Conservation (phyloP, 1,284 basidiomycete genomes). For the Tylopilus sp. region DNA sequence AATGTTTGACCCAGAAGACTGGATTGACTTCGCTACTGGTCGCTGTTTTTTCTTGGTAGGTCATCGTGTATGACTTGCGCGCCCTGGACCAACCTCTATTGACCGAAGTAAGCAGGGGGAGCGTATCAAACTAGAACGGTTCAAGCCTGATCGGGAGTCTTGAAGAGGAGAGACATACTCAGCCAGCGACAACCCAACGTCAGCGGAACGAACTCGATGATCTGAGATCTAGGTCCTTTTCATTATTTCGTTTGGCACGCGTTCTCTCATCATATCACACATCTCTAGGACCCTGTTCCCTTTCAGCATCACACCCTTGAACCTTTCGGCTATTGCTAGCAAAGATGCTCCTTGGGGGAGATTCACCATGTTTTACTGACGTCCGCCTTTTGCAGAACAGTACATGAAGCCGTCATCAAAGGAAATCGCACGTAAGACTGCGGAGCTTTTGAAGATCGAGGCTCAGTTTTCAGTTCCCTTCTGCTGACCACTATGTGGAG, state of each 20-base stretch:
- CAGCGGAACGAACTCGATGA: neutral
- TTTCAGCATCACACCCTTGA: neutral
- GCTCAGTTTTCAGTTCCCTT: neutral
- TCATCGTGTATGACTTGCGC: neutral
- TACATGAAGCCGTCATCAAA: neutral
- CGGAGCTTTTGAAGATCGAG: neutral
- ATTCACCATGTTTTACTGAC: neutral
- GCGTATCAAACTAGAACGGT: neutral
- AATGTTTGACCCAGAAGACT: neutral
- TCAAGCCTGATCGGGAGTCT: neutral
- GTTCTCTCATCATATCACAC: conserved; percentile 11
- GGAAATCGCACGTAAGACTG: neutral
- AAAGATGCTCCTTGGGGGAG: neutral
- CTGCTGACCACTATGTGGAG: neutral
- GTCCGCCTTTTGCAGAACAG: no score
- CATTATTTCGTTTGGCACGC: conserved; percentile 10
- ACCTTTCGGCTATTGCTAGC: neutral
- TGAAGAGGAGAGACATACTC: neutral
- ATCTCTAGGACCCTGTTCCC: conserved; percentile 1
- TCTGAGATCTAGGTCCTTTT: conserved; percentile 19
- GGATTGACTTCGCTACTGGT: neutral
- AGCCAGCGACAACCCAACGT: neutral
- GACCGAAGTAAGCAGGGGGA: neutral
- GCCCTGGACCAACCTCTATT: neutral
- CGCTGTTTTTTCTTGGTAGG: neutral